A percentile compares a stretch with the other conserved stretches of the same genome.
These are phyloP conservation scores for Ogataea saltuana DNA, from an alignment of 805 yeast genomes.

Conservation along the genomic window DNA sequence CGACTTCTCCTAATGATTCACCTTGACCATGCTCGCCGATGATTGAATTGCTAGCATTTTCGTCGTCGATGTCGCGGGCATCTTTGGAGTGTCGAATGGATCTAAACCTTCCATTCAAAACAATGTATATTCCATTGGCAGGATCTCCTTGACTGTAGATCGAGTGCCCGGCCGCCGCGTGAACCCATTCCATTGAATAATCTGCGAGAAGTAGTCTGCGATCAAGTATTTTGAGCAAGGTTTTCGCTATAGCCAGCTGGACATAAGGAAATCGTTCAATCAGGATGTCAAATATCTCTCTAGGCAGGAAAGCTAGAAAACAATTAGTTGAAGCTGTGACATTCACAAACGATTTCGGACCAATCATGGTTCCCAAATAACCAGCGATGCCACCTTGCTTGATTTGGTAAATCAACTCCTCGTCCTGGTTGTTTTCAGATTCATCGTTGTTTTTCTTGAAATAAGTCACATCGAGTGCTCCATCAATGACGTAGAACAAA, in stretches of 20 bases:
- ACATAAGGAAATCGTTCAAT: slow-evolving; percentile 76
- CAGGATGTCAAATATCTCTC: slow-evolving; percentile 58
- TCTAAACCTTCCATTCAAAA: slow-evolving; percentile 83
- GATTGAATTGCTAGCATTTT: slow-evolving; percentile 13
- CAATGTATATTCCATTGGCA: slow-evolving; percentile 89
- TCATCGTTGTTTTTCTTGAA: slow-evolving; percentile 34
- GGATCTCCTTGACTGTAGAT: slow-evolving; percentile 79
- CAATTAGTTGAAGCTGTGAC: slow-evolving; percentile 61
- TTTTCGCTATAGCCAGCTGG: slow-evolving; percentile 74
- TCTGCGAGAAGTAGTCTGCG: slow-evolving; percentile 72
- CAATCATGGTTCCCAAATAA: slow-evolving; percentile 76
- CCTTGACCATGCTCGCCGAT: slow-evolving; percentile 90
- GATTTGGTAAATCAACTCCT: slow-evolving; percentile 55
- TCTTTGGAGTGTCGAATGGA: slow-evolving; percentile 41
- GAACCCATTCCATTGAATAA: slow-evolving; percentile 94
- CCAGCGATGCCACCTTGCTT: slow-evolving; percentile 85
- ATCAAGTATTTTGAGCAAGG: slow-evolving; percentile 66
- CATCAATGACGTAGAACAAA: slow-evolving; percentile 76
- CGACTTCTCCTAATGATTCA: slow-evolving; percentile 92
- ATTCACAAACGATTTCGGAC: slow-evolving; percentile 74
- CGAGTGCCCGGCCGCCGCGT: slow-evolving; percentile 80
- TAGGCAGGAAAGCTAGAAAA: slow-evolving; percentile 72
- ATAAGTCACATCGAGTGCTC: slow-evolving; percentile 64
- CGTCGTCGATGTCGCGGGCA: slow-evolving; percentile 28
- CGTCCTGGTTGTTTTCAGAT: slow-evolving; percentile 20